Base-by-base conservation (phyloP, 306 rosid species). In the Lathyrus sativus region DNA sequence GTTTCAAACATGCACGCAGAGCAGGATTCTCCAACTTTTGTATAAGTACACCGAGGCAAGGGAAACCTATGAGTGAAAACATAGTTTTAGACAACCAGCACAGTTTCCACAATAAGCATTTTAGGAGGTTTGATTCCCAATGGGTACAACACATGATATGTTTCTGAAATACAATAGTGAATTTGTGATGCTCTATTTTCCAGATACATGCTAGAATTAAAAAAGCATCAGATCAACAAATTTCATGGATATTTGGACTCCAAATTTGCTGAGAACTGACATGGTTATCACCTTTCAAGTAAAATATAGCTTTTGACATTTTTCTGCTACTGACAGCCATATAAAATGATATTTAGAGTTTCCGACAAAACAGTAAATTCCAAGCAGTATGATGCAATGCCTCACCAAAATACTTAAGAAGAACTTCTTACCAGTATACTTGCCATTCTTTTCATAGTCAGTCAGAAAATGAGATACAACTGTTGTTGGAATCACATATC, bases 21-120 rank as follows among this genome's bases (percentile, higher is more conserved):
- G 85, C 95, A 65, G 99, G 99, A 85, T 93, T 93, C 85, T 90
- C 99, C 80, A 93, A 79, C 92, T 93, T 93, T 68, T 93, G 99
- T 85, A 93, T 78, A 78, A 93, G 85, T 28, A 93, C 88, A 2
- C 99, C 99, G 60, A 93, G 96, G 84, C 85, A 88, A 76, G 99
- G 97, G 72, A 93, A 93, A 76, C 97, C 97, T 93, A 78, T 19
- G 63, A 80, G 58, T 62, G 37, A 77, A 75, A 69, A 38, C 45
- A 65, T 29, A 33, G 60, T 66, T 59, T 59, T 51, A 71, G 59
- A 66, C 62, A 31, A 19, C 18, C 70, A 37, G 33, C 55, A 17
- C 43, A 74, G 59, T 35, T 74, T 12, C 22, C 60, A 73, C 38
- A 42, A 48, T 68, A 74, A 56, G 64, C 54, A 60, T 72, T 50